A percentile compares a stretch with the other conserved stretches of the same genome.
phyloP scores from a whole-genome alignment of 225 moss, liverwort and hornwort species.

The Physcomitrium patens region DNA sequence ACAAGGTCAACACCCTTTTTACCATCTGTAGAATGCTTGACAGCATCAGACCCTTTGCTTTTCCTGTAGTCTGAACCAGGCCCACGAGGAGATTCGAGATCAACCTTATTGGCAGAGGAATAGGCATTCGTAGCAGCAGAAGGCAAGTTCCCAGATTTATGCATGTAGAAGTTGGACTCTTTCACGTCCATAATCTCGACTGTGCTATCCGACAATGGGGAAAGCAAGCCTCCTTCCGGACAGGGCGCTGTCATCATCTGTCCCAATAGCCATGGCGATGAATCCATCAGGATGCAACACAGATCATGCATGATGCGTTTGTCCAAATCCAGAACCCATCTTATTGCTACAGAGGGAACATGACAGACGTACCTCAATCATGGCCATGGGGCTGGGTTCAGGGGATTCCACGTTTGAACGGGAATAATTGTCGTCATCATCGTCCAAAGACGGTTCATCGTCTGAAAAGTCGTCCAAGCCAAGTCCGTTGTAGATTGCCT shows the following conservation, averaged over 20 bases:
- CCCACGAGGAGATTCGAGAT: constrained; percentile 42
- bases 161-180: constrained; percentile 37
- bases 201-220: constrained; percentile 60
- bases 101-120: constrained; percentile 49
- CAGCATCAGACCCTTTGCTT: constrained; percentile 46
- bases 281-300: constrained; percentile 46
- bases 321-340: constrained; percentile 32
- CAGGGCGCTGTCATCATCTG: constrained; percentile 78
- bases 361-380: constrained; percentile 70
- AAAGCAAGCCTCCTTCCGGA: constrained; percentile 76
- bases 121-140: constrained; percentile 37
- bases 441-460: constrained; percentile 62
- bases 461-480: constrained; percentile 75
- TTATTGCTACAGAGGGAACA: constrained; percentile 37
- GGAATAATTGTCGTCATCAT: constrained; percentile 67
- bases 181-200: constrained; percentile 52
- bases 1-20: constrained; percentile 44
- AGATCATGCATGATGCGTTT: constrained; percentile 35
- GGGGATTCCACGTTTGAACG: constrained; percentile 79
- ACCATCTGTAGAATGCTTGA: constrained; percentile 47
- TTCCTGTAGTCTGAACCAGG: constrained; percentile 45
- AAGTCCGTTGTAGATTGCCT: constrained; percentile 77
- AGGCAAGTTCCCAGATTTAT: constrained; percentile 46
- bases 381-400: constrained; percentile 80
- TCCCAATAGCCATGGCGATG: constrained; percentile 44